These are phyloP conservation scores for Leccinum broughii DNA, from an alignment of 768 basidiomycete species.

Conservation along the genomic window DNA sequence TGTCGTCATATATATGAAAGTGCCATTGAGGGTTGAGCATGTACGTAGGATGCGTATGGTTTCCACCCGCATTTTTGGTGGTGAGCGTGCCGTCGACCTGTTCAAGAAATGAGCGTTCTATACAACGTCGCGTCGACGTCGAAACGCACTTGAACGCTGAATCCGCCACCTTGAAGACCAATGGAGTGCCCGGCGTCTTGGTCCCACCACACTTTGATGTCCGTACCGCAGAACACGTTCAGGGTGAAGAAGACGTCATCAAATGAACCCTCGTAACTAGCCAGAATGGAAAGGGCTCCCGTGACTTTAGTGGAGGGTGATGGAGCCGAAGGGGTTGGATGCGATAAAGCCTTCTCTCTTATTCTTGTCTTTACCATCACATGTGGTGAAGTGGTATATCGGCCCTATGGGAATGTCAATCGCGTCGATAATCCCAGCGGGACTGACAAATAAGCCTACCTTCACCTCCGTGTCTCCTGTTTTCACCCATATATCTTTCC, in stretches of 20 bases:
- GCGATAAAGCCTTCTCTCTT: conserved; percentile 27
- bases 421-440: neutral
- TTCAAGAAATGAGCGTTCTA: conserved; percentile 4
- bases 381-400: conserved; percentile 49
- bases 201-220: conserved; percentile 48
- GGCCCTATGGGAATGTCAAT: conserved; percentile 31
- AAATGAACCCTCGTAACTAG: conserved; percentile 69
- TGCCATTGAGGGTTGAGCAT: conserved; percentile 91
- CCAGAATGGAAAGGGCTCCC: conserved; percentile 52
- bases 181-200: conserved; percentile 27
- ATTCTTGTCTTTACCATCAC: conserved; percentile 33
- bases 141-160: conserved; percentile 17
- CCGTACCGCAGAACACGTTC: conserved; percentile 46
- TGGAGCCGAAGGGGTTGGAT: neutral
- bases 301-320: conserved; percentile 25
- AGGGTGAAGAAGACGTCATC: conserved; percentile 67
- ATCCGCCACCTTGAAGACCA: conserved; percentile 4
- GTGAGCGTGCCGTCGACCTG: conserved; percentile 67
- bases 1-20: conserved; percentile 52
- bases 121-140: neutral
- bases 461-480: conserved; percentile 37
- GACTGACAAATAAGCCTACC: conserved; percentile 28
- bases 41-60: conserved; percentile 74
- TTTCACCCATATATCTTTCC: conserved; percentile 26
- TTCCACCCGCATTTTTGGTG: conserved; percentile 79